These are phyloP conservation scores for Carpinus viminea DNA, from an alignment of 306 rosid species.

Conservation along the genomic window DNA sequence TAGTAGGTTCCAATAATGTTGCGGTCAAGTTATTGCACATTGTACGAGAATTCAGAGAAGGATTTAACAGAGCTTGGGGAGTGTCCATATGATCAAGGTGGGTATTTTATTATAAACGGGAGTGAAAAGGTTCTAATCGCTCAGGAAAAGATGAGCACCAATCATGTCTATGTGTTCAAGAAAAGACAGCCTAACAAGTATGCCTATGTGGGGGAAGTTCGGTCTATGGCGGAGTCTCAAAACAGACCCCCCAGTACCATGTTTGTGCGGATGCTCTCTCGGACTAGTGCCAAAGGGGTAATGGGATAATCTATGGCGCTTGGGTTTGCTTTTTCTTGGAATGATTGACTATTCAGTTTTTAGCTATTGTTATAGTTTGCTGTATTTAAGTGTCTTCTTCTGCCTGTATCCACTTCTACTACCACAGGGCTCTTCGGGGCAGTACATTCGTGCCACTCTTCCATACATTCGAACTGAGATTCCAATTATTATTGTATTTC, in stretches of 20 bases:
- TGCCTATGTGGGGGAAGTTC: constrained; percentile 91
- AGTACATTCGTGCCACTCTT: constrained; percentile 88
- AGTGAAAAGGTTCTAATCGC: constrained; percentile 93
- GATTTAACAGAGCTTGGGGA: constrained; percentile 94
- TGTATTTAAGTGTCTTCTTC: constrained; percentile 12
- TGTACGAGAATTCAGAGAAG: constrained; percentile 91
- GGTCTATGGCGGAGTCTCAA: constrained; percentile 99
- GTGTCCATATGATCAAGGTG: constrained; percentile 95
- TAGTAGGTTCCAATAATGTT: constrained; percentile 95
- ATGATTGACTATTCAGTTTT: neutral
- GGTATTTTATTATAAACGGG: constrained; percentile 83
- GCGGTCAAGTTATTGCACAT: constrained; percentile 91
- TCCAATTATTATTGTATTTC: constrained; percentile 92
- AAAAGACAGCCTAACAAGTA: constrained; percentile 94
- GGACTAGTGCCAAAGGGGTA: constrained; percentile 94
- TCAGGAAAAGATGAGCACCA: constrained; percentile 95
- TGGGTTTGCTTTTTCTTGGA: constrained; percentile 5
- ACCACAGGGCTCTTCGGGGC: constrained; percentile 94
- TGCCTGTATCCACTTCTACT: constrained; percentile 6
- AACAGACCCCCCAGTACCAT: constrained; percentile 94
- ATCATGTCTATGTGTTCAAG: constrained; percentile 90
- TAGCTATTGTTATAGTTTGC: neutral
- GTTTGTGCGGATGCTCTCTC: constrained; percentile 98
- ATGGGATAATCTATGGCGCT: constrained; percentile 8
- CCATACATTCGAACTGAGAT: constrained; percentile 88